phyloP scores from a whole-genome alignment of 306 rosid species.

The Quercus glauca region DNA sequence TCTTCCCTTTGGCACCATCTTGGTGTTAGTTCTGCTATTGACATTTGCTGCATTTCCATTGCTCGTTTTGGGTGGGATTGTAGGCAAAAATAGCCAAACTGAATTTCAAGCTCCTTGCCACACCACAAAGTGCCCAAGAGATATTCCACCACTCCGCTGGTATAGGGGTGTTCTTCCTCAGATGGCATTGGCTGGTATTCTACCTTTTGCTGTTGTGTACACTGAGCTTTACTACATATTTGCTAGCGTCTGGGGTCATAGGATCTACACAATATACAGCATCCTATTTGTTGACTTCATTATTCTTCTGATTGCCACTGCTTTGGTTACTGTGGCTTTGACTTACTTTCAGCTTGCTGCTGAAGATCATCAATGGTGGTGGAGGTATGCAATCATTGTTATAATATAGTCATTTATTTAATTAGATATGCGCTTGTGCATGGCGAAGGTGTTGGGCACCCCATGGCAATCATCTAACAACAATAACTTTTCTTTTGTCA shows the following conservation, averaged over 20 bases:
- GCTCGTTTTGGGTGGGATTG: slow-evolving; percentile 95
- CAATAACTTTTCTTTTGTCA: too few species aligned
- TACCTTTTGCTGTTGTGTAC: slow-evolving; percentile 93
- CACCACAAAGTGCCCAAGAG: slow-evolving; percentile 92
- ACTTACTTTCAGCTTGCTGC: slow-evolving; percentile 98
- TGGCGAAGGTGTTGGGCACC: too few species aligned
- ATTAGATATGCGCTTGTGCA: too few species aligned
- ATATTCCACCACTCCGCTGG: slow-evolving; percentile 89
- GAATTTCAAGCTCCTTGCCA: slow-evolving; percentile 95
- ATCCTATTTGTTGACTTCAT: slow-evolving; percentile 89
- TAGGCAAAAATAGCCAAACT: slow-evolving; percentile 82
- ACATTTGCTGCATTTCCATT: slow-evolving; percentile 85
- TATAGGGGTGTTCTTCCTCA: slow-evolving; percentile 90
- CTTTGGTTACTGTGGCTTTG: slow-evolving; percentile 96
- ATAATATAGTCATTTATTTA: too few species aligned
- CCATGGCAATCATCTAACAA: too few species aligned
- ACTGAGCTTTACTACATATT: slow-evolving; percentile 95
- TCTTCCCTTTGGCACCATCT: slow-evolving; percentile 90
- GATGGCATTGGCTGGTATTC: slow-evolving; percentile 99
- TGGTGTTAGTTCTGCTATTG: slow-evolving; percentile 91
- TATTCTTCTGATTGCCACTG: slow-evolving; percentile 91
- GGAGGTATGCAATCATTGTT: slow-evolving; percentile 58
- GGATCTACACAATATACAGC: slow-evolving; percentile 92
- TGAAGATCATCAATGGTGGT: slow-evolving; percentile 99
- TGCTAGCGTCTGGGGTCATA: slow-evolving; percentile 98